Evolutionary conservation across 1,284 basidiomycete genomes (phyloP).

Genomic region (Cutaneotrichosporon sp.): DNA sequence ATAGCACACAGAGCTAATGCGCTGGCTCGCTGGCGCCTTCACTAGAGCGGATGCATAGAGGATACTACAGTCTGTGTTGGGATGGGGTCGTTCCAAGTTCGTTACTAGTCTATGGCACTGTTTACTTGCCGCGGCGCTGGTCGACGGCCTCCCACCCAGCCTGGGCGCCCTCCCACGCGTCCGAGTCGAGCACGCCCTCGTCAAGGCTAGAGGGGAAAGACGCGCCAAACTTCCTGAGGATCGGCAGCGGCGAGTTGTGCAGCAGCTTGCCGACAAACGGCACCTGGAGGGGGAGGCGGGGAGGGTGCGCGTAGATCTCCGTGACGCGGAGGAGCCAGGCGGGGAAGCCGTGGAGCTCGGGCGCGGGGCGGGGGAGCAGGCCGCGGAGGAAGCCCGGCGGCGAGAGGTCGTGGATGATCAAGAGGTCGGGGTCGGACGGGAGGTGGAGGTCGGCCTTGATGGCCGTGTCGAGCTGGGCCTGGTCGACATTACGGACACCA

Average conservation of each 20-base stretch:
- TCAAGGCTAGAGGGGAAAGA: constrained; percentile 16
- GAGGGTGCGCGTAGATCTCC: constrained; percentile 42
- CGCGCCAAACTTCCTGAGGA: constrained; percentile 23
- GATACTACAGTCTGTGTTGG: background rate
- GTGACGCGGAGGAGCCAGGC: constrained; percentile 44
- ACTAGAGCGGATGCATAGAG: constrained; percentile 3
- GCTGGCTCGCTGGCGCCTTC: background rate
- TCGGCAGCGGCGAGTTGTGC: constrained; percentile 22
- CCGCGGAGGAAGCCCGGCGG: constrained; percentile 25
- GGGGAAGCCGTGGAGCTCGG: constrained; percentile 43
- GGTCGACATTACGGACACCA: constrained; percentile 16
- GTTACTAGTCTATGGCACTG: background rate
- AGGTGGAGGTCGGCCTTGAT: constrained; percentile 25
- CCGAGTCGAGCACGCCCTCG: constrained; percentile 19
- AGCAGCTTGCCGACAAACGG: constrained; percentile 23
- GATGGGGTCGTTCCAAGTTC: background rate
- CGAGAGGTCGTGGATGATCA: constrained; percentile 37
- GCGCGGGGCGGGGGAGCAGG: constrained; percentile 36
- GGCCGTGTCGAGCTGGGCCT: constrained; percentile 22
- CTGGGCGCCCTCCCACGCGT: constrained; percentile 29
- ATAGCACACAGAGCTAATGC: background rate
- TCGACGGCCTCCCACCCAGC: constrained; percentile 30
- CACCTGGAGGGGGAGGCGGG: constrained; percentile 30
- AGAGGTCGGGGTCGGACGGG: constrained; percentile 35
- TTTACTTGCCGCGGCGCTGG: constrained; percentile 29